Conservation (phyloP, 1,139 yeast species). For the Torulaspora pretoriensis region DNA sequence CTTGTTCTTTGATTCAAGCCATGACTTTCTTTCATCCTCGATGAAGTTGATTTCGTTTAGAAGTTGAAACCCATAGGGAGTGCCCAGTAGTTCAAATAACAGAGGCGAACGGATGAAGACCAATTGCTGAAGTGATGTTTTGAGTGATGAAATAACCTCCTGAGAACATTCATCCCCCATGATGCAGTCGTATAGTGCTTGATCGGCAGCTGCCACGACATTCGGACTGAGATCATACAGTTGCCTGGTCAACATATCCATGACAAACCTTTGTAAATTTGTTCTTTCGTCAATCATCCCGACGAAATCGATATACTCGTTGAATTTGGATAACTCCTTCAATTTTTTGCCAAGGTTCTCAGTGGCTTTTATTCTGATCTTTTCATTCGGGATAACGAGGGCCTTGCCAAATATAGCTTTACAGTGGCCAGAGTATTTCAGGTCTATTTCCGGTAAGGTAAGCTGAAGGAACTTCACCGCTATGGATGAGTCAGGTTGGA, state of each 20-base stretch:
- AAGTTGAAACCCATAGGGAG: constrained; percentile 53
- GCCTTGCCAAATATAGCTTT: constrained; percentile 64
- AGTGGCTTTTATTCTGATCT: constrained; percentile 55
- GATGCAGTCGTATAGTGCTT: constrained; percentile 44
- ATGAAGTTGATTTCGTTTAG: constrained; percentile 50
- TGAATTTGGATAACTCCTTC: constrained; percentile 14
- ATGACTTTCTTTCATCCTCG: constrained; percentile 52
- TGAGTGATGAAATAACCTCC: constrained; percentile 24
- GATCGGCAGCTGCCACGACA: constrained; percentile 56
- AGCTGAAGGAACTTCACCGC: constrained; percentile 53
- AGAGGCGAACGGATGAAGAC: constrained; percentile 40
- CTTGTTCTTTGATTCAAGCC: constrained; percentile 53
- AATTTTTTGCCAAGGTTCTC: constrained; percentile 43
- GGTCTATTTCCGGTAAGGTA: constrained; percentile 60
- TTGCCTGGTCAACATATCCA: constrained; percentile 57
- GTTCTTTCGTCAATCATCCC: constrained; percentile 20
- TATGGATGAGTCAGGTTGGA: constrained; percentile 51
- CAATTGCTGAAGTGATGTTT: constrained; percentile 33
- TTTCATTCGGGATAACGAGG: constrained; percentile 51
- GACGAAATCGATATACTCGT: constrained; percentile 9
- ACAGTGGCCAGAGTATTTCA: constrained; percentile 60
- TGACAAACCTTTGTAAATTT: constrained; percentile 36
- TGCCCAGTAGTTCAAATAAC: constrained; percentile 50
- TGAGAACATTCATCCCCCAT: constrained; percentile 41
- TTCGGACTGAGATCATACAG: constrained; percentile 61